Evolutionary conservation across 441 rosid genomes (phyloP).

Genomic region (Populus tomentosa): DNA sequence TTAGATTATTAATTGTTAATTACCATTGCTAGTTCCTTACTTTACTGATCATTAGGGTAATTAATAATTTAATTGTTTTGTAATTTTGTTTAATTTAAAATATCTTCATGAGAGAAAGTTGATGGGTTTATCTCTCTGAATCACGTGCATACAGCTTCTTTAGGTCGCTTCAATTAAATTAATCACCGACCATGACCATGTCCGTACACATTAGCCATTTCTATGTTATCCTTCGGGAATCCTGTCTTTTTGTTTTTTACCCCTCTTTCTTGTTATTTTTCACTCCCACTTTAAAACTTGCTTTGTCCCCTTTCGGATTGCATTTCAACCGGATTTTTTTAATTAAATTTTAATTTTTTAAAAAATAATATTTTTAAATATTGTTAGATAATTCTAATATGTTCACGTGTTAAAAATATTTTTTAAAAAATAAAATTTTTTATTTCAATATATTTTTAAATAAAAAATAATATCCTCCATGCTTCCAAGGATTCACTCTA

Average conservation of each 20-base stretch:
- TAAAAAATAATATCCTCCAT: too few species aligned
- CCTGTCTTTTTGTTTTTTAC: neutral
- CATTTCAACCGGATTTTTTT: neutral
- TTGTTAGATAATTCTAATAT: too few species aligned
- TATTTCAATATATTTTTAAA: too few species aligned
- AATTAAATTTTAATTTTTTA: too few species aligned
- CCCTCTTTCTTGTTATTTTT: neutral
- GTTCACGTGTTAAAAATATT: too few species aligned
- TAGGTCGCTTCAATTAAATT: neutral
- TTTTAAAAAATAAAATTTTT: too few species aligned
- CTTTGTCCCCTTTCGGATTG: too few species aligned
- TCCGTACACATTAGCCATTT: constrained; percentile 7
- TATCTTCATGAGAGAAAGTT: neutral
- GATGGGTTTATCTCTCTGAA: neutral
- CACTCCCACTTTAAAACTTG: neutral
- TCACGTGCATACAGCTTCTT: constrained; percentile 23
- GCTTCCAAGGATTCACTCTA: too few species aligned
- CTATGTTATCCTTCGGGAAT: neutral
- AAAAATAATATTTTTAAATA: too few species aligned
- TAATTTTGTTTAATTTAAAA: neutral
- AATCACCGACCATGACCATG: constrained; percentile 33
- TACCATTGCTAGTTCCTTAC: neutral
- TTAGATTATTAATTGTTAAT: neutral
- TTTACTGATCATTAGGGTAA: neutral
- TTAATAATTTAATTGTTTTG: neutral